phyloP scores from a whole-genome alignment of 495 filamentous ascomycete species.

The Beverwykella pulmonaria region DNA sequence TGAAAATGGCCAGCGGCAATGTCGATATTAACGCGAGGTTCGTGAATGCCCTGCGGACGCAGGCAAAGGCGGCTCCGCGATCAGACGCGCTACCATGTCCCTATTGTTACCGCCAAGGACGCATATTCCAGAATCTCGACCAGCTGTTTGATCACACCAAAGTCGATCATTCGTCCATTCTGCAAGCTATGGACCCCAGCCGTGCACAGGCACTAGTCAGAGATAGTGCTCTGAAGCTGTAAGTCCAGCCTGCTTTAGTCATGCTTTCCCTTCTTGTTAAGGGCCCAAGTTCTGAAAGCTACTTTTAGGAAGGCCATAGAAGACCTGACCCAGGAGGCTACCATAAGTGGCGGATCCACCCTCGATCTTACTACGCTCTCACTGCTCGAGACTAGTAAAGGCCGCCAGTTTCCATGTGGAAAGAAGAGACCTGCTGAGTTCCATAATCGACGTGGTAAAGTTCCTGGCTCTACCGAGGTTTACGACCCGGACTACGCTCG shows the following conservation, averaged over 20 bases:
- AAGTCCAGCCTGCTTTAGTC: conserved; percentile 7
- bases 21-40: not conserved
- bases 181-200: conserved; percentile 1
- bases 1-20: no score
- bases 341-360: conserved; percentile 16
- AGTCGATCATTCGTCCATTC: conserved; percentile 14
- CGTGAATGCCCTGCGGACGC: not conserved
- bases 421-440: conserved; percentile 32
- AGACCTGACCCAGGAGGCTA: conserved; percentile 21
- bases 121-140: conserved; percentile 19
- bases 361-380: conserved; percentile 25
- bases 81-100: not conserved
- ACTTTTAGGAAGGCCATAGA: conserved; percentile 12
- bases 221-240: conserved; percentile 15
- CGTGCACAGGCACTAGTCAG: conserved; percentile 7
- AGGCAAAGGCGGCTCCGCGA: not conserved
- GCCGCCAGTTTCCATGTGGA: conserved; percentile 15
- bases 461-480: conserved; percentile 4
- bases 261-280: not conserved
- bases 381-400: conserved; percentile 18
- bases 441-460: conserved; percentile 26
- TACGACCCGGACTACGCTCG: conserved; percentile 26
- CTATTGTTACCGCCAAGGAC: not conserved
- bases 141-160: conserved; percentile 25
- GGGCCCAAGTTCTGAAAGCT: not conserved